phyloP scores from a whole-genome alignment of 148 eudicot species.

The Fallopia convolvulus region DNA sequence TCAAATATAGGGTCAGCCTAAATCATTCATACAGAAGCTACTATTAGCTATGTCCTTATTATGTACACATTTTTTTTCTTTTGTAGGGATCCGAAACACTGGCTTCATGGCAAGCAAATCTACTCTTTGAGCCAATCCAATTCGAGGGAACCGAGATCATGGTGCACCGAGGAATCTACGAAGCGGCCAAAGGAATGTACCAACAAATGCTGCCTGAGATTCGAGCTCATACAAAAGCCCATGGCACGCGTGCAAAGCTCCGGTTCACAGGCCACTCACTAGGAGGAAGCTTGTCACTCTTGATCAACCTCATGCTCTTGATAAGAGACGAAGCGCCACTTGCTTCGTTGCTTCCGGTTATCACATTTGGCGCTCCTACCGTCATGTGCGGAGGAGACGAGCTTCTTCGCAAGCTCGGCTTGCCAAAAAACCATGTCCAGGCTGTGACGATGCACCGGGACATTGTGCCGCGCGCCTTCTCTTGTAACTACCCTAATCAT shows the following conservation, averaged over 20 bases:
- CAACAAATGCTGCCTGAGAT: constrained; percentile 90
- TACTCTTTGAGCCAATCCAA: constrained; percentile 79
- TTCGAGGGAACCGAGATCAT: constrained; percentile 84
- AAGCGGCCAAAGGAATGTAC: constrained; percentile 94
- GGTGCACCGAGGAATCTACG: constrained; percentile 97
- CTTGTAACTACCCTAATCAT: constrained; percentile 84
- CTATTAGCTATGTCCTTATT: neutral
- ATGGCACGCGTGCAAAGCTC: constrained; percentile 64
- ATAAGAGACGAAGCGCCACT: constrained; percentile 72
- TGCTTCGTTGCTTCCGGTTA: constrained; percentile 79
- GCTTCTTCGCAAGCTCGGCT: constrained; percentile 57
- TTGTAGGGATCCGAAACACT: constrained; percentile 87
- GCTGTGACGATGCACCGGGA: constrained; percentile 93
- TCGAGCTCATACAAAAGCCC: constrained; percentile 46
- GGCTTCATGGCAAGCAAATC: constrained; percentile 96
- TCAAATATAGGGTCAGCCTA: no score
- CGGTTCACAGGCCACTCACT: constrained; percentile 98
- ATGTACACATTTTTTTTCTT: neutral
- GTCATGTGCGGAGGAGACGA: constrained; percentile 92
- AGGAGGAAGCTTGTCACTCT: constrained; percentile 83
- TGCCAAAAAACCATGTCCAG: constrained; percentile 74
- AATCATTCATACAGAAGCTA: no score
- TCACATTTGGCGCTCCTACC: constrained; percentile 81
- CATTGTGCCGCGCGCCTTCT: constrained; percentile 93
- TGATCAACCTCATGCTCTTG: constrained; percentile 76